Conservation (phyloP, 2,329 filamentous ascomycete species). For the Penicillium sp. region DNA sequence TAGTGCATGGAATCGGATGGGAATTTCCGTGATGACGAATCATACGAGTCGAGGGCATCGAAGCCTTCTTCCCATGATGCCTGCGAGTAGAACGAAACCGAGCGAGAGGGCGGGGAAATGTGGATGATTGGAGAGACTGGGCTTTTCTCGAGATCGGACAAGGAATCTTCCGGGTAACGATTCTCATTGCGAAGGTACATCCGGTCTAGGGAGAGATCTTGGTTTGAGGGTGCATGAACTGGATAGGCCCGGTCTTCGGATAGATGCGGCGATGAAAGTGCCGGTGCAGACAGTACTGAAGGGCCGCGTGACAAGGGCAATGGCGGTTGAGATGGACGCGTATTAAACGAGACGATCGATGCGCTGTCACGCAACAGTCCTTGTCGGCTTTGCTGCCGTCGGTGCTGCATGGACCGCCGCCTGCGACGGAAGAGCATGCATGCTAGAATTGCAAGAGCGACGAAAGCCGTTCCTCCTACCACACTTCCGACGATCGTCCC, state of each 20-base stretch:
- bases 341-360: constrained; percentile 15
- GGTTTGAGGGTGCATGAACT: too few relatives aligned
- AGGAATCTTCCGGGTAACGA: not conserved
- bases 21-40: constrained; percentile 3
- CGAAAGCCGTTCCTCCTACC: constrained; percentile 24
- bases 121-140: constrained; percentile 11
- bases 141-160: constrained; percentile 2
- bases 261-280: too few relatives aligned
- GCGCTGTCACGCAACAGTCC: constrained; percentile 14
- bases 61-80: constrained; percentile 7
- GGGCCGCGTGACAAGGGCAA: not conserved
- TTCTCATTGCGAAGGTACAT: constrained; percentile 2
- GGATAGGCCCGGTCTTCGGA: too few relatives aligned
- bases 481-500: constrained; percentile 27
- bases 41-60: constrained; percentile 5
- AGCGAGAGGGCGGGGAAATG: constrained; percentile 12
- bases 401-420: constrained; percentile 9
- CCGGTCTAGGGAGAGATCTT: constrained; percentile 6
- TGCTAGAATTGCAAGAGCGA: constrained; percentile 22
- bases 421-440: constrained; percentile 22
- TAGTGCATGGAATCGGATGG: constrained; percentile 3
- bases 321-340: constrained; percentile 8
- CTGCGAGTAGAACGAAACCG: constrained; percentile 14
- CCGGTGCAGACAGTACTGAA: too few relatives aligned
- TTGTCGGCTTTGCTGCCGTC: constrained; percentile 13